Conservation (phyloP, 1,284 basidiomycete genomes). For the Trametes sp. region DNA sequence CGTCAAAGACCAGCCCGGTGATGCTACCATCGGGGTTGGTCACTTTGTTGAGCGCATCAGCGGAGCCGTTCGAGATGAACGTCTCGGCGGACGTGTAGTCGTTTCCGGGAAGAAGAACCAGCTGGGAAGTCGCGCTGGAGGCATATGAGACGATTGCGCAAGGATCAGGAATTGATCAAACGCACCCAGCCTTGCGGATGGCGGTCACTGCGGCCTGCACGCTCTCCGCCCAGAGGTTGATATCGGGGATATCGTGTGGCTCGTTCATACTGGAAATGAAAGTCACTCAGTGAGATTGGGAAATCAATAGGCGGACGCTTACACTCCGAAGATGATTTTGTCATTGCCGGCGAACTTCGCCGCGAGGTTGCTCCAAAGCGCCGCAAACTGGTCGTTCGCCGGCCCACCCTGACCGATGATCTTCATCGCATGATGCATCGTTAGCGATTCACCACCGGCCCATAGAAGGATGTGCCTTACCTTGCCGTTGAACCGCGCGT, state of each 20-base stretch:
- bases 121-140: slow-evolving; percentile 54
- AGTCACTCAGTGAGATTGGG: neutral
- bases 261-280: slow-evolving; percentile 58
- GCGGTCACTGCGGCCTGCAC: slow-evolving; percentile 64
- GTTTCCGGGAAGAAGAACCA: slow-evolving; percentile 62
- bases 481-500: slow-evolving; percentile 57
- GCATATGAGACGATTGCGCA: neutral
- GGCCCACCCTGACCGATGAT: slow-evolving; percentile 71
- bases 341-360: slow-evolving; percentile 55
- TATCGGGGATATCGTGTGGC: slow-evolving; percentile 57
- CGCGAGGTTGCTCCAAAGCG: slow-evolving; percentile 61
- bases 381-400: slow-evolving; percentile 60
- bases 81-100: slow-evolving; percentile 59
- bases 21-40: slow-evolving; percentile 59
- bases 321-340: slow-evolving; percentile 64
- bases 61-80: slow-evolving; percentile 63
- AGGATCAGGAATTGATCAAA: neutral
- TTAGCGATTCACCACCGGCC: too few species aligned
- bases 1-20: slow-evolving; percentile 63
- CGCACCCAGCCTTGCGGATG: slow-evolving; percentile 57
- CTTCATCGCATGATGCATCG: too few species aligned
- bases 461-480: too few species aligned
- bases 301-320: slow-evolving; percentile 18
- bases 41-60: slow-evolving; percentile 56
- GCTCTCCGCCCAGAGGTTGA: slow-evolving; percentile 51